Base-by-base conservation (phyloP, 2,329 filamentous ascomycete genomes). In the Myriosclerotinia scirpicola region DNA sequence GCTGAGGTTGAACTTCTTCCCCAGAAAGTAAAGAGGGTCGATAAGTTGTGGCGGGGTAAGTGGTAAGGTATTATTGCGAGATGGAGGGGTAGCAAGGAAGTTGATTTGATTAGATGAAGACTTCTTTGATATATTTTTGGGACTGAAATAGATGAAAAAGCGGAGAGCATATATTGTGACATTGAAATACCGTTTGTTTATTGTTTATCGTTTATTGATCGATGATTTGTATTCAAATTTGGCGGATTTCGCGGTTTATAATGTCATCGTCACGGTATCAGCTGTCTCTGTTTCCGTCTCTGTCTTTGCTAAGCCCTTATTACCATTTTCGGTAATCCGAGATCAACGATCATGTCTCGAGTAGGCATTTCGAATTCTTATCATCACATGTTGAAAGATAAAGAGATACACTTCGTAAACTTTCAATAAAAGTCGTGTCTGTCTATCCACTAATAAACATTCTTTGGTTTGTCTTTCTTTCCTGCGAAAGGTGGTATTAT, bases 301-400 rank as follows among this genome's bases (percentile, higher is more conserved):
- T n/a, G n/a, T n/a, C n/a, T n/a, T n/a, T n/a, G n/a, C n/a, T n/a
- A n/a, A n/a, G n/a, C n/a, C 26, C 26, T 26, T 26, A 3, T 26
- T 26, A 3, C 26, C 26, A 26, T 26, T 26, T 26, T 26, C 26
- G 22, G 46, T 46, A 36, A 26, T n/a, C 20, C 46, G 34, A 62
- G 34, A 61, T 26, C 5, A 36, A 20, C 12, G 15, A 11, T 20
- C 20, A n/a, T 50, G 6, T 36, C 34, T 61, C 4, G 11, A 59
- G 26, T 34, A 46, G 40, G 6, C n/a, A 30, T 59, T n/a, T 36
- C 56, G 46, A 20, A 62, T 34, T 61, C 46, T 42, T 62, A 30
- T 54, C 44, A 53, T 62, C 59, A 62, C 59, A 62, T 62, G 59
- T 40, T n/a, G 46, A 30, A 40, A 53, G 48, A 62, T 38, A 62